Evolutionary conservation across 2,329 filamentous ascomycete species (phyloP).

Genomic region (Neocatenulostroma microsporum): DNA sequence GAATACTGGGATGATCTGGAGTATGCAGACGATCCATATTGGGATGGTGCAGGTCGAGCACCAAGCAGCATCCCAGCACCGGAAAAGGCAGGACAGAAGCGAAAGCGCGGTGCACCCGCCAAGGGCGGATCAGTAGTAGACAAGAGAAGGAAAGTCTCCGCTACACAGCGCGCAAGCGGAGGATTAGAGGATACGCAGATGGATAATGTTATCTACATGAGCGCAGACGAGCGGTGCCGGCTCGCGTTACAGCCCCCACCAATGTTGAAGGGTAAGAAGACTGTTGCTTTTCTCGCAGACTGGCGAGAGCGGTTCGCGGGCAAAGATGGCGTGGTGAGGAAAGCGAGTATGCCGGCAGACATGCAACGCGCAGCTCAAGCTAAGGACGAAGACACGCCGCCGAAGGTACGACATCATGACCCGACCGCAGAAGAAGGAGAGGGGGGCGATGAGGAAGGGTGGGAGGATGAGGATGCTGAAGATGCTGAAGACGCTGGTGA

Average conservation of each 20-base stretch:
- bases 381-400: slow-evolving; percentile 10
- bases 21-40: slow-evolving; percentile 41
- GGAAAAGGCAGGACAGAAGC: slow-evolving; percentile 21
- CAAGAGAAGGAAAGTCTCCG: slow-evolving; percentile 21
- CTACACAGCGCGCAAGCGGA: slow-evolving; percentile 3
- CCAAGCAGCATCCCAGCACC: slow-evolving; percentile 14
- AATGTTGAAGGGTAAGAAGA: slow-evolving; percentile 19
- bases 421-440: slow-evolving; percentile 4
- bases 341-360: slow-evolving; percentile 21
- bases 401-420: slow-evolving; percentile 8
- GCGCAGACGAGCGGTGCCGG: slow-evolving; percentile 13
- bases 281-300: slow-evolving; percentile 37
- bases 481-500: slow-evolving; percentile 17
- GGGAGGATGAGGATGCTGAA: slow-evolving; percentile 14
- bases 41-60: slow-evolving; percentile 21
- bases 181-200: slow-evolving; percentile 13
- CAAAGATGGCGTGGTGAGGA: slow-evolving; percentile 13
- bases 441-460: slow-evolving; percentile 8
- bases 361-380: slow-evolving; percentile 25
- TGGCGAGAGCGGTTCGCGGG: slow-evolving; percentile 36
- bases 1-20: slow-evolving; percentile 44
- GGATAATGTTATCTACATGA: slow-evolving; percentile 22
- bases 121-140: slow-evolving; percentile 8
- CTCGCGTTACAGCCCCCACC: slow-evolving; percentile 8
- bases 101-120: slow-evolving; percentile 19